Evolutionary conservation across 805 yeast species (phyloP), one percentile per base, ranked within the genome.

Genomic region (Wickerhamiella australiensis): DNA sequence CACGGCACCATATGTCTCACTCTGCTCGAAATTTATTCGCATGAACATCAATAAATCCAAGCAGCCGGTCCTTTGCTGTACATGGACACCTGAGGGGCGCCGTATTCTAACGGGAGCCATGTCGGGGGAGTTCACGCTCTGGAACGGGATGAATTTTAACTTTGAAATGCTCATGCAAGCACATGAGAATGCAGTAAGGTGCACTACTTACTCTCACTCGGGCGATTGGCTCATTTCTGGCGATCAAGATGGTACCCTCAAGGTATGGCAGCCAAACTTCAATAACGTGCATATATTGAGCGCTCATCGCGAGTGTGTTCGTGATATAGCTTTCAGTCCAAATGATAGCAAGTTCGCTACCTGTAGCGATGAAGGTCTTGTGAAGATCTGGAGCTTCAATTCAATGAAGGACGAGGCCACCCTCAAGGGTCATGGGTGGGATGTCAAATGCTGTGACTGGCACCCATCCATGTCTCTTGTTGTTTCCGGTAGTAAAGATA

Each of bases 101-200:
- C 70, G 98, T 57, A 69, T 92, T 46, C 71, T 92, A 23, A 95
- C 94, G 5, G 94, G 95, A 0, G 78, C 90, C 25, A 86, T 84
- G 67, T 78, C 85, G 50, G 99, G 99, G 38, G 99, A 92, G 63
- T 88, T 92, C 66, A 88, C 97, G 11, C 70, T 92, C 42, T 92
- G 97, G 97, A 87, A 88, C 64, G 96, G 97, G 9, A 77, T 84
- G 72, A 82, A 95, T 8, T 92, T 90, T 67, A 86, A 85, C 62
- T 87, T 92, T 62, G 99, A 92, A 64, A 85, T 95, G 49, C 87
- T 92, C 55, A 92, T 88, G 94, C 98, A 92, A 69, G 97, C 97
- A 1, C 99, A 92, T 66, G 99, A 92, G 63, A 73, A 82, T 52
- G 87, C 96, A 0, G 82, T 92, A 33, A 74, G 87, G 29, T 72